Base-by-base conservation (phyloP, 2,329 filamentous ascomycete species). In the Helicocarpus griseus region DNA sequence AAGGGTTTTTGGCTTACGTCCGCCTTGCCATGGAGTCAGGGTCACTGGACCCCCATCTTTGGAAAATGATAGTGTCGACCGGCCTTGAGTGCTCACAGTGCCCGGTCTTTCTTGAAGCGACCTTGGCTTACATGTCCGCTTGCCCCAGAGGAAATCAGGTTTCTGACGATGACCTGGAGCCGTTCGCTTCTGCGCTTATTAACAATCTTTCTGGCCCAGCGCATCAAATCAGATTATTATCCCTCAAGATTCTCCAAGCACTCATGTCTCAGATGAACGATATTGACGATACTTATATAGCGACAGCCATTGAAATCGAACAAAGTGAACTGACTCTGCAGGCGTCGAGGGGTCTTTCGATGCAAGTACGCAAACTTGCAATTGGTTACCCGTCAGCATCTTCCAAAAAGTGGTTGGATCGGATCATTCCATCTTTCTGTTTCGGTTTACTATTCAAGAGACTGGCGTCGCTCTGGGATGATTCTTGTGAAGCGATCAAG, bases 361-460 rank as follows among this genome's bases (percentile, higher is more conserved):
- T 96, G 79, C 83, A 91, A 56, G 78, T 96, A 50, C 85, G 91
- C 44, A 89, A 88, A 61, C 76, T 96, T 40, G 84, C 77, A 2
- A 70, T 77, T 14, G 65, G 75, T 19, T 95, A 93, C 63, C 69
- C 77, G 5, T 73, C 78, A 22, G 64, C 84, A 8, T 72, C 74
- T 38, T 71, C 78, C 2, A 75, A 79, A 35, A 79, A 79, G 1
- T 87, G 85, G 80, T 71, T 94, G 57, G 76, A 79, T 53, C 77
- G 79, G 60, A 81, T 89, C 5, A 78, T 97, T 28, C 87, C 90
- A 0, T 77, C 81, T 0, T 97, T 90, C 61, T 83, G 89, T 60
- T 95, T 96, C 60, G 93, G 93, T 46, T 79, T 96, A 68, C 77
- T 97, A 54, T 93, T 90, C 0, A 82, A 95, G 46, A 87, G 86